Evolutionary conservation across 345 rosid species (phyloP).

Genomic region (Carallia pectinifolia): DNA sequence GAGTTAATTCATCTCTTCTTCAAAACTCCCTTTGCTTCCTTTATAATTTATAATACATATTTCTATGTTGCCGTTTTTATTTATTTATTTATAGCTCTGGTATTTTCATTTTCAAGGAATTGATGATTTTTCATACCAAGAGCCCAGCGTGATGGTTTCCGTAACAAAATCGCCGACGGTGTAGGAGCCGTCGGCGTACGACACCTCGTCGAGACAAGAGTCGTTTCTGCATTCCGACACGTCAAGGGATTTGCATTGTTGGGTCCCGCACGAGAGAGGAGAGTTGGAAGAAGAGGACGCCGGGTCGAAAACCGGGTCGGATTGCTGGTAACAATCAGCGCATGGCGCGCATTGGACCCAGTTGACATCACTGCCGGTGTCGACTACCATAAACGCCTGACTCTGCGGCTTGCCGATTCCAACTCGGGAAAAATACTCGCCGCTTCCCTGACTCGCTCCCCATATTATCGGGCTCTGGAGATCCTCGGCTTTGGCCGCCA

Average conservation of each 20-base stretch:
- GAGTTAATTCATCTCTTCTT: no score
- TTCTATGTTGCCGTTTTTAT: no score
- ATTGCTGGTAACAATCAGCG: conserved; percentile 79
- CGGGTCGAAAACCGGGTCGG: conserved; percentile 86
- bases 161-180: conserved; percentile 82
- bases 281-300: conserved; percentile 58
- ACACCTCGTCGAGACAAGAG: conserved; percentile 75
- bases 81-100: no score
- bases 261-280: conserved; percentile 58
- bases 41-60: no score
- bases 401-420: conserved; percentile 79
- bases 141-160: conserved; percentile 68
- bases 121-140: no score
- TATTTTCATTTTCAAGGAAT: no score
- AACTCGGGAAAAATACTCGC: conserved; percentile 87
- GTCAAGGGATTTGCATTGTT: conserved; percentile 65
- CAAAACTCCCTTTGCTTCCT: no score
- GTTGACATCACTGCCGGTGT: conserved; percentile 87
- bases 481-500: conserved; percentile 33
- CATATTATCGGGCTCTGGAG: conserved; percentile 60
- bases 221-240: conserved; percentile 59
- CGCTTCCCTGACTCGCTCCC: conserved; percentile 83
- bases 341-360: conserved; percentile 94
- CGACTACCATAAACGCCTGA: conserved; percentile 71
- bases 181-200: conserved; percentile 89